A percentile compares a stretch with the other conserved stretches of the same genome.
Evolutionary conservation across 495 filamentous ascomycete genomes (phyloP).

Genomic region (Corynascus novoguineensis): DNA sequence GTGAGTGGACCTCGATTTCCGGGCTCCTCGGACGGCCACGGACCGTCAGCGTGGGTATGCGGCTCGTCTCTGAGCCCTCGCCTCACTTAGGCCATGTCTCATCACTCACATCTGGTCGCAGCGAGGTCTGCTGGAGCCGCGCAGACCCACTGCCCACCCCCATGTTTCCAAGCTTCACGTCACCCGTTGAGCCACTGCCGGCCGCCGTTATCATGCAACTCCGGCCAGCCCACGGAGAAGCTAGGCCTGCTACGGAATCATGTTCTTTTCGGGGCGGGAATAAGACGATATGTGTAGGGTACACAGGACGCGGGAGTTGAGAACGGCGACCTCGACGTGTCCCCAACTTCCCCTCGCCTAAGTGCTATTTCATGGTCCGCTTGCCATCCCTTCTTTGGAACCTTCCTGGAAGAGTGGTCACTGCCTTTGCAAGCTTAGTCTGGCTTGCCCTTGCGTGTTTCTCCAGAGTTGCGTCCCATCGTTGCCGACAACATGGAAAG

Average conservation of each 20-base stretch:
- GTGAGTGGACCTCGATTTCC: no score
- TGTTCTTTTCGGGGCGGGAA: not conserved
- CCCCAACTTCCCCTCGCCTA: not conserved
- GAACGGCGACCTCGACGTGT: not conserved
- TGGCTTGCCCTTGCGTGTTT: not conserved
- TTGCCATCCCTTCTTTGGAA: not conserved
- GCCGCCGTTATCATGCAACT: slow-evolving; percentile 5
- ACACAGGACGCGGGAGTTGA: no score
- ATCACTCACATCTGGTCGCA: not conserved
- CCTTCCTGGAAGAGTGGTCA: not conserved
- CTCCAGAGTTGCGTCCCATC: not conserved
- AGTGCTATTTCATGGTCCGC: slow-evolving; percentile 1
- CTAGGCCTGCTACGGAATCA: not conserved
- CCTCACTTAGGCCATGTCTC: not conserved
- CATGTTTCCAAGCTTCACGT: not conserved
- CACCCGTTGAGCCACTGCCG: slow-evolving; percentile 2
- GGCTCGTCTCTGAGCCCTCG: not conserved
- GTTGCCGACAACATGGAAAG: slow-evolving; percentile 15
- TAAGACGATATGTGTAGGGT: not conserved
- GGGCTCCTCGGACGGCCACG: not conserved
- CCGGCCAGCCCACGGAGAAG: slow-evolving; percentile 8
- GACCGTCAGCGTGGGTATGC: not conserved
- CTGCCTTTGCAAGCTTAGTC: not conserved
- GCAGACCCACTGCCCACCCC: not conserved
- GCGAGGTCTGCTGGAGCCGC: not conserved